A percentile compares a stretch with the other conserved stretches of the same genome.
phyloP scores from a whole-genome alignment of 208 protist species.

The Wallacemonas sp. region DNA sequence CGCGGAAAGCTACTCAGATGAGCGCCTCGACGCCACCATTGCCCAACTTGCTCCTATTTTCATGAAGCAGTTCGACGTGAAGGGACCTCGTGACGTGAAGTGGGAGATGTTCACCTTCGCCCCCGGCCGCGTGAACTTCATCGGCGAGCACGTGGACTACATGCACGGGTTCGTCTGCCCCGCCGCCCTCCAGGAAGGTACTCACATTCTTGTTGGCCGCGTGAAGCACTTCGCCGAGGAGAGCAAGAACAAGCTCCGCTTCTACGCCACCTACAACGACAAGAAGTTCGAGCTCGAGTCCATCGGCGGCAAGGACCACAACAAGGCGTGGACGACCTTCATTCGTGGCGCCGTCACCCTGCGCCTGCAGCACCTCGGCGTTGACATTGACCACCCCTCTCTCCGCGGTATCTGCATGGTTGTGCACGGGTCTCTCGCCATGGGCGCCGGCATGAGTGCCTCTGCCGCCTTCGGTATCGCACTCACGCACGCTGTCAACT shows the following conservation, averaged over 20 bases:
- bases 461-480: slow-evolving; percentile 84
- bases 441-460: slow-evolving; percentile 85
- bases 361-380: slow-evolving; percentile 51
- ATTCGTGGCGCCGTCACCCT: slow-evolving; percentile 59
- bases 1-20: slow-evolving; percentile 47
- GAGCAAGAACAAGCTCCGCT: slow-evolving; percentile 40
- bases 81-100: slow-evolving; percentile 52
- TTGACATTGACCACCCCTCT: slow-evolving; percentile 27
- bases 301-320: slow-evolving; percentile 27
- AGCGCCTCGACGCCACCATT: slow-evolving; percentile 44
- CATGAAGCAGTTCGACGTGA: slow-evolving; percentile 51
- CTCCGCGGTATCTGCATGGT: slow-evolving; percentile 70
- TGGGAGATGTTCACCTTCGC: slow-evolving; percentile 78
- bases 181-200: slow-evolving; percentile 52
- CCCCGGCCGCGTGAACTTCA: slow-evolving; percentile 89
- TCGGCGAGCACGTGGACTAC: slow-evolving; percentile 93
- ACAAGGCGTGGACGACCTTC: slow-evolving; percentile 73
- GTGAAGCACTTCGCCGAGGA: slow-evolving; percentile 42
- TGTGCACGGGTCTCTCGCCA: slow-evolving; percentile 68
- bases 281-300: slow-evolving; percentile 56
- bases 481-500: slow-evolving; percentile 53
- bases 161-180: slow-evolving; percentile 83
- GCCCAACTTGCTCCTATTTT: slow-evolving; percentile 48
- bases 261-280: slow-evolving; percentile 53
- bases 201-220: slow-evolving; percentile 71